Evolutionary conservation across 495 filamentous ascomycete species (phyloP), one percentile per base, ranked within the genome.

Genomic region (Elasticomyces elasticus): DNA sequence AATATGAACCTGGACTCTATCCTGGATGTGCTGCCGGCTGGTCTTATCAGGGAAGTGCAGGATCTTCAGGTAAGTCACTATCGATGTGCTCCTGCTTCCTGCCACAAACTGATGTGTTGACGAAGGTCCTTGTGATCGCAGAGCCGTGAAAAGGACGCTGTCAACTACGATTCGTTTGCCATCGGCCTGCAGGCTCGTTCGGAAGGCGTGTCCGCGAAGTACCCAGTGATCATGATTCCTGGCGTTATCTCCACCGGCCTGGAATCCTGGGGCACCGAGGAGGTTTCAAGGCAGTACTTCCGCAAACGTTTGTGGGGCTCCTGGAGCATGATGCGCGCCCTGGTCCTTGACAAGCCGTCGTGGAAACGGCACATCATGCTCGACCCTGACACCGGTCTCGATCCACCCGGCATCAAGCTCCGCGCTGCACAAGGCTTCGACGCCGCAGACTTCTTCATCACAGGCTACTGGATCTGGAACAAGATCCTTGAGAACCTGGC

Each of bases 291-390:
- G 7, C 88, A 83, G 48, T 98, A 96, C 66, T 98, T 97, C 67
- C 78, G 92, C 49, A 91, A 90, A 67, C 72, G 92, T 55, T 69
- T 98, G 49, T 98, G 92, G 92, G 92, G 92, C 24, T 94, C 86
- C 61, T 98, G 92, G 92, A 91, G 75, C 57, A 98, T 98, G 92
- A 94, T 98, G 87, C 75, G 83, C 49, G 90, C 92, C 0, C 72
- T 98, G 65, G 86, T 98, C 10, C 71, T 90, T 60, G 92, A 98
- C 64, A 95, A 95, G 69, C 81, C 90, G 38, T 77, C 76, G 49
- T 98, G 92, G 92, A 96, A 95, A 74, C 82, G 77, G 58, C 94
- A 98, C 63, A 86, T 98, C 62, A 96, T 97, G 88, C 75, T 98
- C 24, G 91, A 98, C 68, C 89, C 89, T 65, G 65, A 79, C 31